These are phyloP conservation scores for Sicyos baderoa DNA, from an alignment of 306 rosid species.

Conservation along the genomic window DNA sequence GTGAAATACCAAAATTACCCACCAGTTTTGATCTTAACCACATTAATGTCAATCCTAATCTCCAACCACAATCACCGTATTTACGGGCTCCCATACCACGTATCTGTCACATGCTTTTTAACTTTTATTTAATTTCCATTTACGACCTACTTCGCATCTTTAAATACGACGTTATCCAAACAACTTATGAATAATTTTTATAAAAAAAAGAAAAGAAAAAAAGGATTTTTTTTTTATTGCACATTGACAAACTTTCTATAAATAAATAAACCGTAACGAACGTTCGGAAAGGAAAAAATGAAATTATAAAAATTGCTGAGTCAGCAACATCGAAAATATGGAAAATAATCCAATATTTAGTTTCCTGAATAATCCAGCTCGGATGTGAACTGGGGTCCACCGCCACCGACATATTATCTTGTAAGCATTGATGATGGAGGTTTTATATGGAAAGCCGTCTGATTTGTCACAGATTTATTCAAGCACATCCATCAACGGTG, in stretches of 20 bases:
- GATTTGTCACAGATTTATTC: neutral
- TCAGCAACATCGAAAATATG: conserved; percentile 6
- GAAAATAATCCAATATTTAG: neutral
- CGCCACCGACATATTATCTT: conserved; percentile 16
- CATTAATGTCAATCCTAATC: neutral
- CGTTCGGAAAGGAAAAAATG: neutral
- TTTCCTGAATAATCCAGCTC: conserved; percentile 10
- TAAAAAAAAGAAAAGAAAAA: too few species aligned
- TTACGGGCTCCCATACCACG: conserved; percentile 7
- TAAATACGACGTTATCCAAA: conserved; percentile 16
- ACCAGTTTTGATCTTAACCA: neutral
- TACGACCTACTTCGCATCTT: neutral
- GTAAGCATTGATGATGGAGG: conserved; percentile 12
- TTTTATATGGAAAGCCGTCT: neutral
- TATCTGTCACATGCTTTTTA: neutral
- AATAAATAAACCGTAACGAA: neutral
- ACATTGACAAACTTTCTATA: too few species aligned
- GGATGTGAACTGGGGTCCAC: neutral
- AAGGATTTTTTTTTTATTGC: too few species aligned
- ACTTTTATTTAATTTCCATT: neutral
- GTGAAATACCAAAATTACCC: neutral
- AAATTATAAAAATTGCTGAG: neutral
- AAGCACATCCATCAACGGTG: conserved; percentile 5
- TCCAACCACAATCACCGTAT: conserved; percentile 5
- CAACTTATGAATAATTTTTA: neutral